phyloP scores from a whole-genome alignment of 2,329 filamentous ascomycete species.

The Cercospora canescens region DNA sequence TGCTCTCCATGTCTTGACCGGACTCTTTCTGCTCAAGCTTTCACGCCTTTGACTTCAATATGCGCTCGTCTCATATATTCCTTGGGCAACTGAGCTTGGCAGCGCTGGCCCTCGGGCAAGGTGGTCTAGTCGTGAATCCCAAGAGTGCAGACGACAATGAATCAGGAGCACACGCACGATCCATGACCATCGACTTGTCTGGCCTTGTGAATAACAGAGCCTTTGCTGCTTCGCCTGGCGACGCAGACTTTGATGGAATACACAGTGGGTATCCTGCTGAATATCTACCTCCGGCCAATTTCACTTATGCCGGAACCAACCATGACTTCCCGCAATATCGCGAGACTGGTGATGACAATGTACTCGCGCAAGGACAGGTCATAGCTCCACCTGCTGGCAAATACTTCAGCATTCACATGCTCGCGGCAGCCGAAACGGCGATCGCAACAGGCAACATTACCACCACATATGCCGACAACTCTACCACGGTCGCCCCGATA shows the following conservation, averaged over 20 bases:
- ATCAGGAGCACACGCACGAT: constrained; percentile 18
- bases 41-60: not conserved
- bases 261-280: constrained; percentile 41
- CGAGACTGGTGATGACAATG: constrained; percentile 40
- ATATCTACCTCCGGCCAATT: constrained; percentile 37
- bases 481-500: constrained; percentile 31
- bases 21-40: not conserved
- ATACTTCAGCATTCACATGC: constrained; percentile 43
- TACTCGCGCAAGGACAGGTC: constrained; percentile 40
- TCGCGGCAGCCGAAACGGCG: constrained; percentile 42
- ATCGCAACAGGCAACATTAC: constrained; percentile 42
- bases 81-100: constrained; percentile 15
- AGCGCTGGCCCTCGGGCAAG: constrained; percentile 24
- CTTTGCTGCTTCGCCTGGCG: constrained; percentile 38
- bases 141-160: constrained; percentile 28
- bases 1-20: not conserved
- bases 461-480: constrained; percentile 41
- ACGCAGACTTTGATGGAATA: constrained; percentile 39
- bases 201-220: constrained; percentile 38
- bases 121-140: constrained; percentile 32
- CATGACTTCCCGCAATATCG: constrained; percentile 42
- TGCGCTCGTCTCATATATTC: not conserved
- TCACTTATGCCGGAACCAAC: constrained; percentile 40
- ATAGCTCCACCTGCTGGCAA: constrained; percentile 34
- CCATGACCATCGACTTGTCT: constrained; percentile 31